Conservation (phyloP, 164 flowering plant genomes). For the Vitis rupestris region DNA sequence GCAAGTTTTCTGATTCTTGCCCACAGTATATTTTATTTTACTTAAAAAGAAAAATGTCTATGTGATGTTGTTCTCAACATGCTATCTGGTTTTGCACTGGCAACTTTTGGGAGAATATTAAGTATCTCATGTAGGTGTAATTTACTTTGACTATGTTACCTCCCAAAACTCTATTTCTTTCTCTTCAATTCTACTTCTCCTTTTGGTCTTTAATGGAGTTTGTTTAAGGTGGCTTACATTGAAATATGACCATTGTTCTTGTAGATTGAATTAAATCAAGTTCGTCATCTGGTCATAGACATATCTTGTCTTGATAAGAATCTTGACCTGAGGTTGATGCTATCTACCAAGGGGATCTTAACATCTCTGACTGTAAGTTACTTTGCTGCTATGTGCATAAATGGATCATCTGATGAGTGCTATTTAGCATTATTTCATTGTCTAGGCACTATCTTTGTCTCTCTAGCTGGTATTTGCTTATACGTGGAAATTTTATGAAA, state of each 20-base stretch:
- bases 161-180: neutral
- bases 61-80: neutral
- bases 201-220: neutral
- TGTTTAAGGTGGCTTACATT: neutral
- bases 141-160: neutral
- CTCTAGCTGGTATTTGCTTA: too few relatives aligned
- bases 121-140: neutral
- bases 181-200: neutral
- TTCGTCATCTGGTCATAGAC: conserved; percentile 54
- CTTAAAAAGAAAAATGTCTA: neutral
- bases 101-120: neutral
- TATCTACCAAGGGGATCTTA: conserved; percentile 37
- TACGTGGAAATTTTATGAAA: too few relatives aligned
- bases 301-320: conserved; percentile 49
- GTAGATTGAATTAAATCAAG: conserved; percentile 48
- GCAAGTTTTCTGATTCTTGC: conserved; percentile 16
- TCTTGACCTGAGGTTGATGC: conserved; percentile 59
- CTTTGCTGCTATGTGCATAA: neutral
- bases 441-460: neutral
- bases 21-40: neutral
- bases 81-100: neutral
- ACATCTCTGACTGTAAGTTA: conserved; percentile 22
- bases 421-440: neutral
- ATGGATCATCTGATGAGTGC: neutral
- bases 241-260: conserved; percentile 6